These are phyloP conservation scores for Arthrobotrys conoides DNA, from an alignment of 2,329 filamentous ascomycete species.

Conservation along the genomic window DNA sequence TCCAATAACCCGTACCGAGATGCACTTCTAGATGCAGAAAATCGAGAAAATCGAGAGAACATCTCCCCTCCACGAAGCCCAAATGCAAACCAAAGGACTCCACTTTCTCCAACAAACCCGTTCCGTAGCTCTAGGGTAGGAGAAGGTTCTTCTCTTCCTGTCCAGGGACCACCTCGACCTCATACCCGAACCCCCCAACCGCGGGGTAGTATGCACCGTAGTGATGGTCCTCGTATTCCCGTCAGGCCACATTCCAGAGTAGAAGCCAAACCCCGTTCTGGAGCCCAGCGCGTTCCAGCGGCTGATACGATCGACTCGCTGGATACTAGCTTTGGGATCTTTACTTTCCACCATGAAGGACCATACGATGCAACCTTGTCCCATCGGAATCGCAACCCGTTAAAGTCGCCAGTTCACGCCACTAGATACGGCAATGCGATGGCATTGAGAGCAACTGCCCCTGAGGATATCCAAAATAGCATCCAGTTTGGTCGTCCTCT, in stretches of 20 bases:
- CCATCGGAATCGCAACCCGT: conserved; percentile 54
- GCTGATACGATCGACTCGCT: conserved; percentile 60
- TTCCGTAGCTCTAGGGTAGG: conserved; percentile 38
- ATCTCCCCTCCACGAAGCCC: conserved; percentile 47
- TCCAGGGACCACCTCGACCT: not conserved
- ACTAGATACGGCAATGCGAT: conserved; percentile 59
- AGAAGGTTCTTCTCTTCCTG: conserved; percentile 5
- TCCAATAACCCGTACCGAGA: conserved; percentile 59
- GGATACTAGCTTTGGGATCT: conserved; percentile 59
- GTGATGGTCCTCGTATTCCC: conserved; percentile 38
- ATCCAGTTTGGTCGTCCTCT: conserved; percentile 58
- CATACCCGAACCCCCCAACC: conserved; percentile 35
- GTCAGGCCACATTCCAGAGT: conserved; percentile 33
- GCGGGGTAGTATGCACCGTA: conserved; percentile 30
- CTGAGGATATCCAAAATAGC: conserved; percentile 57
- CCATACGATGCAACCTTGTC: conserved; percentile 60
- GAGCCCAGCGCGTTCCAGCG: conserved; percentile 24
- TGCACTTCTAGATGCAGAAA: conserved; percentile 48
- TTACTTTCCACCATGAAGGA: conserved; percentile 61
- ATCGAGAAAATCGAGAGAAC: conserved; percentile 50
- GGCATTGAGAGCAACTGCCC: conserved; percentile 57
- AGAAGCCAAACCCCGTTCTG: conserved; percentile 14
- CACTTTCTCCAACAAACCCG: conserved; percentile 47
- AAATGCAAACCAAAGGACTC: conserved; percentile 2
- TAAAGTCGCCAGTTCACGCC: conserved; percentile 57